A percentile compares a stretch with the other conserved stretches of the same genome.
phyloP scores from a whole-genome alignment of 1,284 basidiomycete genomes.

The Fistulinella staudtii region DNA sequence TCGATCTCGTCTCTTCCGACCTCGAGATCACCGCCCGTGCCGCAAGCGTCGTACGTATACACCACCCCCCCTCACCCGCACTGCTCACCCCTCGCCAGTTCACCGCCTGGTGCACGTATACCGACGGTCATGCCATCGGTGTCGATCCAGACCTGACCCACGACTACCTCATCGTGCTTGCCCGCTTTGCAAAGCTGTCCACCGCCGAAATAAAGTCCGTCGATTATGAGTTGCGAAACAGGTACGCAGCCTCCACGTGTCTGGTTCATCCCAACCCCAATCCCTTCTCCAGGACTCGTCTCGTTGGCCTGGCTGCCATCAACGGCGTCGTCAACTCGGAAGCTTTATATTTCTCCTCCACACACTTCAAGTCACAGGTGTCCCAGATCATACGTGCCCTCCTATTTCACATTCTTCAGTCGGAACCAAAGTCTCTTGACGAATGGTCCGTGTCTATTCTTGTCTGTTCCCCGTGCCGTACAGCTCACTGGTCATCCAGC shows the following conservation, averaged over 20 bases:
- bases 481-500: constrained; percentile 35
- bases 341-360: constrained; percentile 74
- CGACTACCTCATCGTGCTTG: constrained; percentile 69
- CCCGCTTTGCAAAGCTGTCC: constrained; percentile 65
- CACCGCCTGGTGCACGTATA: constrained; percentile 89
- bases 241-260: constrained; percentile 40
- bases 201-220: constrained; percentile 40
- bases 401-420: constrained; percentile 65
- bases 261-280: neutral
- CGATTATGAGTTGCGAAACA: constrained; percentile 66
- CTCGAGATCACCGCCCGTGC: constrained; percentile 83
- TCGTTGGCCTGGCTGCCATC: constrained; percentile 84
- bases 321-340: constrained; percentile 83
- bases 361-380: constrained; percentile 73
- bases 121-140: constrained; percentile 78
- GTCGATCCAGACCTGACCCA: constrained; percentile 69
- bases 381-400: constrained; percentile 73
- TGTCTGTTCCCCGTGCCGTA: neutral
- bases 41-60: constrained; percentile 68
- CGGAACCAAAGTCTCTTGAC: constrained; percentile 58
- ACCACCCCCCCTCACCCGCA: neutral
- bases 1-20: constrained; percentile 66
- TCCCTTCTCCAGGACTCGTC: constrained; percentile 57
- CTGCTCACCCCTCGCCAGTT: constrained; percentile 49
- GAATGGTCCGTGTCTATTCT: constrained; percentile 50